Evolutionary conservation across 83 land plant genomes (phyloP), one percentile per base, ranked within the genome.

Genomic region (Diphasiastrum complanatum): DNA sequence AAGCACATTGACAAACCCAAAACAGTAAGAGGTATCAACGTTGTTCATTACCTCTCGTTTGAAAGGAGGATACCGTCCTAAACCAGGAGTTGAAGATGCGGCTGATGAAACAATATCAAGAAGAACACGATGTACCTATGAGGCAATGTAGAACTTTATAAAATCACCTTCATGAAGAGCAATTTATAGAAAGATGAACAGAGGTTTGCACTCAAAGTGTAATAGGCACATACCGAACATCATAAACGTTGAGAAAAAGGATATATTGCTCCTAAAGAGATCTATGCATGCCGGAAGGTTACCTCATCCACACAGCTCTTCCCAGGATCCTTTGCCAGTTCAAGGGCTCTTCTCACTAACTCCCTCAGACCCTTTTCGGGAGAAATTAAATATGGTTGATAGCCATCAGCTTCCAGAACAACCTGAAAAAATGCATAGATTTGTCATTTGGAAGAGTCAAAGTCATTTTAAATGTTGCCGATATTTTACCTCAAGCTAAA

Each of bases 341-440:
- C 97, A 40, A 95, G 60, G 45, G 85, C 93, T 52, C 75, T 77
- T 56, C 86, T 85, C 33, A 95, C 86, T 29, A 95, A 78, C 18
- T 93, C 82, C 56, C 97, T 76, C 34, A 95, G 74, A 51, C 99
- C 99, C 60, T 95, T 95, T 59, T 95, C 99, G 23, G 99, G 99
- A 37, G 99, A 95, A 45, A 95, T 79, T 20, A 95, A 81, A 64
- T 95, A 95, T 6, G 99, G 99, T 45, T 95, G 99, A 72, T 95
- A 95, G 38, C 99, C 99, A 84, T 95, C 99, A 20, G 99, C 99
- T 81, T 95, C 99, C 51, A 95, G 70, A 45, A 89, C 96, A 55
- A 95, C 67, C 99, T 91, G 64, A 18, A 33, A 61, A 19, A 60
- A 18, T 25, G 11, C 20, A 55, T 26, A 11, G 35, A 55, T 14